Evolutionary conservation across 352 stramenopile species (phyloP), one percentile per base, ranked within the genome.

Genomic region (Globisporangium radiosum): DNA sequence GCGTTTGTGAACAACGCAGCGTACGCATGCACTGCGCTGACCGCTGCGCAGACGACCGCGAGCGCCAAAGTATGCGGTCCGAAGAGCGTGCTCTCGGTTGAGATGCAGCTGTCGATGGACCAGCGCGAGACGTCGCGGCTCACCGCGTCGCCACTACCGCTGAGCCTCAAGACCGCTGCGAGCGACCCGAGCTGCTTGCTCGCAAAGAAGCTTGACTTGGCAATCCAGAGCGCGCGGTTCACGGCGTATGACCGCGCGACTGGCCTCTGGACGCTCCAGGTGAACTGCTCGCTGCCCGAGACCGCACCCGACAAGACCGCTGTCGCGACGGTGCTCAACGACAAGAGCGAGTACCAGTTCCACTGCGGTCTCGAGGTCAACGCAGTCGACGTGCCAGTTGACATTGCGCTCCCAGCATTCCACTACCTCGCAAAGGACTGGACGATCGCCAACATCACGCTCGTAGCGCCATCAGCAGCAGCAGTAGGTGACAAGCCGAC

Each of bases 1-100:
- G 55, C 54, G 25, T 61, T 65, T 36, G 60, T 65, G 60, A 65
- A 65, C 60, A 65, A 65, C 42, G 60, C 54, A 19, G 60, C 60
- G 42, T 60, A 60, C 60, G 51, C 54, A 40, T 65, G 60, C 25
- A 25, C 48, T 25, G 38, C 40, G 36, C 45, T 37, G 17, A 57
- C 25, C 2, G 43, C 47, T 50, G 4, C 38, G 11, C 25, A 57
- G 17, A 49, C 44, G 39, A 19, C 13, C 5, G 15, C 38, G 39
- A 54, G 33, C 15, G 55, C n/a, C 40, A 57, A 49, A 10, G 33
- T 65, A 7, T 65, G 60, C 42, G 60, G 60, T 1, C 54, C 60
- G 2, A 57, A 61, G 54, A 61, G 39, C 42, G 60, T 61, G n/a
- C 42, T 65, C 17, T 38, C 60, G 4, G 60, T 65, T 3, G 37